Percentiles rank a stretch among this genome's conserved stretches.
Evolutionary conservation across 768 basidiomycete species (phyloP).

Genomic region (Mycena floridula): DNA sequence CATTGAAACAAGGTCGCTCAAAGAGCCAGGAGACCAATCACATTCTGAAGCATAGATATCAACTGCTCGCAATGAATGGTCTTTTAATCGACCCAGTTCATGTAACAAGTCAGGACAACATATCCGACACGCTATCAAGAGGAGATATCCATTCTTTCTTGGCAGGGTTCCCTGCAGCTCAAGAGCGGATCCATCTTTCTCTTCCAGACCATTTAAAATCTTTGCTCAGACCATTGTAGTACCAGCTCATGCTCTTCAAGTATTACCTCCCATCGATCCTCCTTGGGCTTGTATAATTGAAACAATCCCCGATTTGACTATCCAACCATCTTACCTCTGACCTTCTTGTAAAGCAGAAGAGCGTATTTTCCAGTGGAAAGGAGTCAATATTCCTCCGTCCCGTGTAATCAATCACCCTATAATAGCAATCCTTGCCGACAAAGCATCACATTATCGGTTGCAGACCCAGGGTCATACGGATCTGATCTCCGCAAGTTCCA

Average conservation of each 20-base stretch:
- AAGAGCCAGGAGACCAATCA: constrained; percentile 19
- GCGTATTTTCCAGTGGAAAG: constrained; percentile 24
- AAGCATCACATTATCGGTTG: constrained; percentile 3
- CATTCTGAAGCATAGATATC: constrained; percentile 20
- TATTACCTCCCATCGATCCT: background rate
- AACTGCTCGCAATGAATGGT: constrained; percentile 7
- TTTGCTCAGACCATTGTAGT: constrained; percentile 11
- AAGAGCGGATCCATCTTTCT: constrained; percentile 1
- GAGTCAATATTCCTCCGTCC: constrained; percentile 21
- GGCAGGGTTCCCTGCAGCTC: constrained; percentile 11
- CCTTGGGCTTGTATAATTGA: background rate
- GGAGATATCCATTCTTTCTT: constrained; percentile 18
- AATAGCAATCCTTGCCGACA: constrained; percentile 18
- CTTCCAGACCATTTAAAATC: constrained; percentile 10
- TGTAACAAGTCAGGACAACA: constrained; percentile 18
- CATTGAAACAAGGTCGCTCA: constrained; percentile 22
- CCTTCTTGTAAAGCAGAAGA: constrained; percentile 17
- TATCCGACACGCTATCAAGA: constrained; percentile 25
- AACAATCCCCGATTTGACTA: constrained; percentile 1
- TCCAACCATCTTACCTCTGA: constrained; percentile 14
- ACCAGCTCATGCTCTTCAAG: background rate
- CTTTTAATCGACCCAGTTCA: constrained; percentile 11
- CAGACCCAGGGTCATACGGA: constrained; percentile 3
- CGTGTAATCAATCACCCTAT: constrained; percentile 15
- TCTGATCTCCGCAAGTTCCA: constrained; percentile 23